phyloP scores from a whole-genome alignment of 148 eudicot species.

The Persicaria tinctoria region DNA sequence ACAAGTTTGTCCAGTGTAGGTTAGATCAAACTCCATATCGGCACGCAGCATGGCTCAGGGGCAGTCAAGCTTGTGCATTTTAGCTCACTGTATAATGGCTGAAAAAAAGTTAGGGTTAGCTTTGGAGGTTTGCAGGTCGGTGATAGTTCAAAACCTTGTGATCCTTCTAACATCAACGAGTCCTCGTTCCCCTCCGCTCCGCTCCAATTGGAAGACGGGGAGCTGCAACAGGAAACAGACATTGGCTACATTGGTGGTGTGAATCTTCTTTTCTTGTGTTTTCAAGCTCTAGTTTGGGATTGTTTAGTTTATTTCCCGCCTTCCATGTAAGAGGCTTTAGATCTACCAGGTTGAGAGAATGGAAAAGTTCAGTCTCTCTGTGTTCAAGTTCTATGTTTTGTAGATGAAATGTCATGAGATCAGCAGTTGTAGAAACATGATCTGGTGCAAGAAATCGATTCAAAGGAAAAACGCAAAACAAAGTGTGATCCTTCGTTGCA shows the following conservation, averaged over 20 bases:
- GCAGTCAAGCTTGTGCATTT: slow-evolving; percentile 5
- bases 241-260: not conserved
- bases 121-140: not conserved
- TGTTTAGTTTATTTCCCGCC: not conserved
- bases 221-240: not conserved
- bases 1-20: slow-evolving; percentile 9
- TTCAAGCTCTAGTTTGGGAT: not conserved
- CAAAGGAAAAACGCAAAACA: too few species aligned
- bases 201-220: not conserved
- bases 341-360: not conserved
- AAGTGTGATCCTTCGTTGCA: too few species aligned
- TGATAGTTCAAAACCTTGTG: slow-evolving; percentile 7
- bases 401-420: not conserved
- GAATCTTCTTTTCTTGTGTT: not conserved
- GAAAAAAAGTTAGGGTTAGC: not conserved
- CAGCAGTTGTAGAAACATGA: not conserved
- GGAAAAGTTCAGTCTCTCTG: slow-evolving; percentile 10
- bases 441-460: not conserved
- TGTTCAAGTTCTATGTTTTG: not conserved
- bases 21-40: slow-evolving; percentile 8
- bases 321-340: not conserved
- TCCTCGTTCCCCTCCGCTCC: too few species aligned
- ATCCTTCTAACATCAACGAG: not conserved
- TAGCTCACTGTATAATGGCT: slow-evolving; percentile 9
- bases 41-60: slow-evolving; percentile 9